Evolutionary conservation across 2,329 filamentous ascomycete species (phyloP), one percentile per base, ranked within the genome.

Genomic region (Chaetomium sp.): DNA sequence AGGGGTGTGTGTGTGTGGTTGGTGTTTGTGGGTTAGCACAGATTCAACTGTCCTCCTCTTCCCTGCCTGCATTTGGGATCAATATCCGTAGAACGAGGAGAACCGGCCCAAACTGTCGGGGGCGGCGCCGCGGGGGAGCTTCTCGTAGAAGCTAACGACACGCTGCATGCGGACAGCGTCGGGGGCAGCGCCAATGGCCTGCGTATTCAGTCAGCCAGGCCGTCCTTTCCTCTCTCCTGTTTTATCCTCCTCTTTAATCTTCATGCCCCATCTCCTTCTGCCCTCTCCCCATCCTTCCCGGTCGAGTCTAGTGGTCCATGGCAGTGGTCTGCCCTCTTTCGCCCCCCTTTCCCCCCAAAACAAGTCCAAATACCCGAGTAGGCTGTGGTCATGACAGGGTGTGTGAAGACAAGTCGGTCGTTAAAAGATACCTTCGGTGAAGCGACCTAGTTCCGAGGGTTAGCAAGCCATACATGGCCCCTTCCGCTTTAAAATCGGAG

Each of bases 71-170:
- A n/a, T n/a, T n/a, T n/a, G n/a, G n/a, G n/a, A n/a, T n/a, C n/a
- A n/a, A n/a, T n/a, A n/a, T n/a, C n/a, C n/a, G n/a, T n/a, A n/a
- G n/a, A n/a, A n/a, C n/a, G n/a, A n/a, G n/a, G n/a, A n/a, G n/a
- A n/a, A n/a, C n/a, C n/a, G n/a, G n/a, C n/a, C n/a, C n/a, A n/a
- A n/a, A n/a, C n/a, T n/a, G n/a, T n/a, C 85, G 68, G 94, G 91
- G 69, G 91, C 91, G 66, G 89, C 76, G 67, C 94, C 95, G 71
- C 91, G 90, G 71, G 95, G 94, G 59, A 99, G 90, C 77, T 92
- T 95, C 80, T 95, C 90, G 84, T 99, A 99, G 84, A 99, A 97
- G 79, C 83, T 89, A 75, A 97, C 92, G 67, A 99, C 91, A 69
- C 91, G 89, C 75, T 95, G 88, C 94, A 99, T 97, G 74, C 92